Base-by-base conservation (phyloP, 306 rosid species). In the Glycine tomentella region DNA sequence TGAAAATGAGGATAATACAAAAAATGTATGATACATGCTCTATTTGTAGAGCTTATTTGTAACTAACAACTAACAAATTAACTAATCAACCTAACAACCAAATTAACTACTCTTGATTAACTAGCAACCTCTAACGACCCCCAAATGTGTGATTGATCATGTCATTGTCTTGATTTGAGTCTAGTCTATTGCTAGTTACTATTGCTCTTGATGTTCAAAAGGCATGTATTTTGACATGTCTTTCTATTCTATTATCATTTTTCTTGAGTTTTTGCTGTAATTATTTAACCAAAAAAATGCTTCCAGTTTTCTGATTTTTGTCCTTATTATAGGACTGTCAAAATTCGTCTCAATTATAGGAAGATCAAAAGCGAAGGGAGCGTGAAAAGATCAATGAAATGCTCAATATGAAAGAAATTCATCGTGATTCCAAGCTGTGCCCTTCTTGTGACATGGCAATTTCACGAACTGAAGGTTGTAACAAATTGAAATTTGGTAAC, bases 381-480 rank as follows among this genome's bases (percentile, higher is more conserved):
- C 92, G 44, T 15, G 94, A 89, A 57, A 84, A 74, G 89, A 95
- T 95, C 75, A 91, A 95, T 81, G 97, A 95, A 73, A 82, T 95
- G 86, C 92, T 91, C 66, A 92, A 94, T 69, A 56, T 87, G 81
- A 92, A 92, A 84, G 95, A 78, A 91, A 85, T 92, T 74, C 92
- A 82, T 56, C 91, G 92, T 1, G 91, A 92, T 89, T 90, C 97
- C 70, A 92, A 95, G 89, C 87, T 84, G 48, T 95, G 98, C 81
- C 98, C 98, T 10, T 88, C 88, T 53, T 95, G 98, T 88, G 82
- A 87, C 74, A 90, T 90, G 88, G 97, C 97, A 34, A 95, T 95
- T 84, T 91, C 94, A 31, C 88, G 88, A 82, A 87, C 82, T 25
- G 97, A 83, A 62, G 98, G 98, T 72, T 95, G 98, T 85, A 95